Evolutionary conservation across 345 rosid genomes (phyloP).

Genomic region (Bruguiera sexangula): DNA sequence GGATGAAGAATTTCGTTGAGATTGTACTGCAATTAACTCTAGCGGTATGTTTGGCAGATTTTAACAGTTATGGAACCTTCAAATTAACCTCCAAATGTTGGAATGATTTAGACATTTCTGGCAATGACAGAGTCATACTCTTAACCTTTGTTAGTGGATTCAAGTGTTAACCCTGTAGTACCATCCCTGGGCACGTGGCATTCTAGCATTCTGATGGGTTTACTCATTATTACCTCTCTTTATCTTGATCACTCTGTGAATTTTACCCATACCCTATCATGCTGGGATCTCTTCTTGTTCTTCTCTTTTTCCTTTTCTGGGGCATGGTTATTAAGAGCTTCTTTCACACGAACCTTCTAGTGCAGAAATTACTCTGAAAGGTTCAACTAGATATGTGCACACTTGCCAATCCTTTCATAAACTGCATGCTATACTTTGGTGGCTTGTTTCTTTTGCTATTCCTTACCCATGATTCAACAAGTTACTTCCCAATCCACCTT

Average conservation of each 20-base stretch:
- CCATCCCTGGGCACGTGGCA: too few relatives aligned
- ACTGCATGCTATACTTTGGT: neutral
- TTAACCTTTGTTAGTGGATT: too few relatives aligned
- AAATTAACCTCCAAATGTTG: too few relatives aligned
- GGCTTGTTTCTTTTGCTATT: neutral
- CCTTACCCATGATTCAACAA: neutral
- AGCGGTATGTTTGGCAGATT: too few relatives aligned
- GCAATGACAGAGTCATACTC: too few relatives aligned
- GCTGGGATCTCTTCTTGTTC: neutral
- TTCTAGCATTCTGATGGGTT: neutral
- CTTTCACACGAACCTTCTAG: neutral
- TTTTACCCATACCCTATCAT: neutral
- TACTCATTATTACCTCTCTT: neutral
- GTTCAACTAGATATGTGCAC: neutral
- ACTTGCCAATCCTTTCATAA: neutral
- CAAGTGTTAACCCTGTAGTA: too few relatives aligned
- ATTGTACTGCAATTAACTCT: too few relatives aligned
- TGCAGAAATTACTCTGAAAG: neutral
- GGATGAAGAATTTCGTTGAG: too few relatives aligned
- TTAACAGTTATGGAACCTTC: too few relatives aligned
- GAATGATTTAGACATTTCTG: too few relatives aligned
- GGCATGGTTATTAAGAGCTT: neutral
- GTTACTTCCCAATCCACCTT: too few relatives aligned
- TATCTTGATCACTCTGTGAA: neutral
- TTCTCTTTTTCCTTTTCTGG: too few relatives aligned